These are phyloP conservation scores for Pseudoperonospora humuli DNA, from an alignment of 352 stramenopile genomes.

Conservation along the genomic window DNA sequence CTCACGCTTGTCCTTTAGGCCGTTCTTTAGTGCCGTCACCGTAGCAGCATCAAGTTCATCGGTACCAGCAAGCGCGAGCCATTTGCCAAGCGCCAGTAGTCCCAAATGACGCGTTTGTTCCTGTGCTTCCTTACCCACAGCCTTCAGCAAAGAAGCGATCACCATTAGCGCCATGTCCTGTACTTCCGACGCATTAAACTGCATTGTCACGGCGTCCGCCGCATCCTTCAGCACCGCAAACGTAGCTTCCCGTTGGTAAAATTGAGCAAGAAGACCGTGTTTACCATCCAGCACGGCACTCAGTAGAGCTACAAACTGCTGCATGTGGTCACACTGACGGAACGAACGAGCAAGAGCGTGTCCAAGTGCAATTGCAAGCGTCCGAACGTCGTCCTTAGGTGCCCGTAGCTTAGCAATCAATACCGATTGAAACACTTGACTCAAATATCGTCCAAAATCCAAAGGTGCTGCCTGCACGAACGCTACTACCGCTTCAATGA, in stretches of 20 bases:
- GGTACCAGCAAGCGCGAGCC: slow-evolving; percentile 43
- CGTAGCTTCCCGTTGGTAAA: slow-evolving; percentile 75
- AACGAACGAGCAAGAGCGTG: slow-evolving; percentile 46
- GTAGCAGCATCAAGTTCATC: slow-evolving; percentile 41
- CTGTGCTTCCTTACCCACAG: slow-evolving; percentile 75
- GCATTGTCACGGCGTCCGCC: slow-evolving; percentile 24
- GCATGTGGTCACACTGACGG: slow-evolving; percentile 40
- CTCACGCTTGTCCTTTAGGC: slow-evolving; percentile 69
- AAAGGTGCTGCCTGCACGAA: slow-evolving; percentile 44
- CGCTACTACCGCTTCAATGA: slow-evolving; percentile 49
- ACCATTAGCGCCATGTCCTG: slow-evolving; percentile 37
- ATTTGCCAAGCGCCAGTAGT: slow-evolving; percentile 66
- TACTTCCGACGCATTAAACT: slow-evolving; percentile 25
- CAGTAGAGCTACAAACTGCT: slow-evolving; percentile 48
- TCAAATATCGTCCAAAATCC: slow-evolving; percentile 59
- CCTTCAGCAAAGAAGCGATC: slow-evolving; percentile 57
- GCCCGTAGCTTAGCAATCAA: slow-evolving; percentile 69
- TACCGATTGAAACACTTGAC: slow-evolving; percentile 57
- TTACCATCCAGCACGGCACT: slow-evolving; percentile 66
- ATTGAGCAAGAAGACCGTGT: slow-evolving; percentile 80
- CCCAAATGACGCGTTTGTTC: slow-evolving; percentile 71
- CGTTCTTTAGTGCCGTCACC: slow-evolving; percentile 36
- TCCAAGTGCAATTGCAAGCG: slow-evolving; percentile 39
- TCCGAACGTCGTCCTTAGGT: slow-evolving; percentile 73
- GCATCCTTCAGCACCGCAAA: slow-evolving; percentile 62